A percentile compares a stretch with the other conserved stretches of the same genome.
These are phyloP conservation scores for Neospora caninum DNA, from an alignment of 169 alveolate genomes.

Conservation along the genomic window DNA sequence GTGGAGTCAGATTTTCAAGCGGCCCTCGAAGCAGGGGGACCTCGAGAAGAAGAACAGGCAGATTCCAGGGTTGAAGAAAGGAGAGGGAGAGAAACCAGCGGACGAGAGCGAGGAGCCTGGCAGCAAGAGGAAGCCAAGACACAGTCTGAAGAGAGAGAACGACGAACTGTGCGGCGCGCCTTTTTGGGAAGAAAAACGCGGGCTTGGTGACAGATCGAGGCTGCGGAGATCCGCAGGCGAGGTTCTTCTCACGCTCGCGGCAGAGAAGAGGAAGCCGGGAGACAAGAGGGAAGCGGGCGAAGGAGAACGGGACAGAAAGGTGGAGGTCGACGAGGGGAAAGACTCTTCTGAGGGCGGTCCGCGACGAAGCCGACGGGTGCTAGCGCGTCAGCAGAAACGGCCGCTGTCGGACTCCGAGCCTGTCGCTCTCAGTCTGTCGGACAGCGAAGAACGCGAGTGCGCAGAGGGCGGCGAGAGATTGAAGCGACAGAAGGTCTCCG, in stretches of 20 bases:
- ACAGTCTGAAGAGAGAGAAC: background rate
- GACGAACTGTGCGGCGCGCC: background rate
- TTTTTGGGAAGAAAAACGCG: background rate
- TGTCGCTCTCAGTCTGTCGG: background rate
- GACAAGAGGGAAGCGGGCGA: background rate
- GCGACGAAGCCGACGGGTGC: background rate
- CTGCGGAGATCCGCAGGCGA: background rate
- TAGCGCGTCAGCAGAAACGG: background rate
- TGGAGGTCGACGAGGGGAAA: background rate
- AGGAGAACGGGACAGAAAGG: background rate
- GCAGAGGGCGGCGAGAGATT: background rate
- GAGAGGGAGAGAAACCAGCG: too few relatives aligned
- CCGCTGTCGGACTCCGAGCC: background rate
- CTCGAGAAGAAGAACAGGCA: background rate
- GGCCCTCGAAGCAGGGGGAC: background rate
- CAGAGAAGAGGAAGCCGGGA: background rate
- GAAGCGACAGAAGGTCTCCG: background rate
- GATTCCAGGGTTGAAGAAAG: background rate
- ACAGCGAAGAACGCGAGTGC: background rate
- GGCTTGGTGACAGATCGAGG: background rate
- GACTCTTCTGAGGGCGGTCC: background rate
- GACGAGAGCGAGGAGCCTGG: too few relatives aligned
- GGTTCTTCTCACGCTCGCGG: background rate
- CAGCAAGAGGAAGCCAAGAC: too few relatives aligned
- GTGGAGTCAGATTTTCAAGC: conserved; percentile 6